Conservation (phyloP, 768 basidiomycete genomes). For the Kwoniella newhampshirensis region DNA sequence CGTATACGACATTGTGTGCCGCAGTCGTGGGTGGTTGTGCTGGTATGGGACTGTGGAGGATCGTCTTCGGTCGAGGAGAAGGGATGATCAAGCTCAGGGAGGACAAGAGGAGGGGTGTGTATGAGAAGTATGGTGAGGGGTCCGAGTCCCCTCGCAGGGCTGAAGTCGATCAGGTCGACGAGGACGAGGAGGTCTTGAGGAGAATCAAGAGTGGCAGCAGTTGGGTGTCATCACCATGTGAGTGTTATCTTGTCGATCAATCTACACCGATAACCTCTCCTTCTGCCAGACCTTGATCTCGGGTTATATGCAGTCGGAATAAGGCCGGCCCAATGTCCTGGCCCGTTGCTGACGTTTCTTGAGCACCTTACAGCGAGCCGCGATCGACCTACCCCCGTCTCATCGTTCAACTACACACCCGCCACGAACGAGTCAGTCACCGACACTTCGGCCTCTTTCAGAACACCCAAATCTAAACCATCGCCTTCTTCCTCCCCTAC, state of each 20-base stretch:
- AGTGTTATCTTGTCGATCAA: constrained; percentile 22
- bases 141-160: not conserved
- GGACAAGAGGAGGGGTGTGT: constrained; percentile 8
- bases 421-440: not conserved
- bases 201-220: constrained; percentile 11
- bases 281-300: too few species aligned
- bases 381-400: constrained; percentile 27
- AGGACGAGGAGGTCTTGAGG: constrained; percentile 7
- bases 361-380: constrained; percentile 21
- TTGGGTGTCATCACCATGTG: constrained; percentile 44
- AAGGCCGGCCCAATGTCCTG: too few species aligned
- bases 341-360: not conserved
- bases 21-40: not conserved
- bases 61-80: constrained; percentile 2
- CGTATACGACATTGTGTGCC: constrained; percentile 7
- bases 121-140: constrained; percentile 8
- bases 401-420: constrained; percentile 33
- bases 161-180: not conserved
- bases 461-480: constrained; percentile 18
- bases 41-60: constrained; percentile 11
- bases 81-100: constrained; percentile 13
- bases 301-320: too few species aligned
- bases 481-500: not conserved
- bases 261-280: too few species aligned
- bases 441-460: constrained; percentile 12